Evolutionary conservation across 2,329 filamentous ascomycete species (phyloP).

Genomic region (Thielaviopsis musarum): DNA sequence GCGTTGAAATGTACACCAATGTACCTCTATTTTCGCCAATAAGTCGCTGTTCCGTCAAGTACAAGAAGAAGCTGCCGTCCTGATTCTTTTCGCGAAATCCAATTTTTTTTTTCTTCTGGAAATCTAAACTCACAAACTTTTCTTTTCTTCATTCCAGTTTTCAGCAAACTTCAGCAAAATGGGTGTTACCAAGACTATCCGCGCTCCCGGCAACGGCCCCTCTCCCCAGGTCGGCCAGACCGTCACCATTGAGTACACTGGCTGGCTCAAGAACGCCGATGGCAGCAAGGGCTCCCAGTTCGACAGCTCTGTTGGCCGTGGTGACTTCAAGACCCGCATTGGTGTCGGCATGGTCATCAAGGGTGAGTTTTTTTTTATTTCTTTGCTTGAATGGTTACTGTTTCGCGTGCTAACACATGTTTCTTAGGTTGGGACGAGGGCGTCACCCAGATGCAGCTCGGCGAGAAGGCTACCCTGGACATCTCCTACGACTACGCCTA

Average conservation of each 20-base stretch:
- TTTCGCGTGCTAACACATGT: neutral
- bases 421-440: constrained; percentile 65
- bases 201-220: constrained; percentile 43
- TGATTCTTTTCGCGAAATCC: neutral
- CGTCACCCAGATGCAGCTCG: constrained; percentile 69
- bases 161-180: constrained; percentile 28
- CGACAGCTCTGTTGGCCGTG: constrained; percentile 66
- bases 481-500: constrained; percentile 60
- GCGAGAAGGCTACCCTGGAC: constrained; percentile 74
- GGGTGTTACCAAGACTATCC: constrained; percentile 55
- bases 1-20: neutral
- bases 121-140: neutral
- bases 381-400: neutral
- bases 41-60: neutral
- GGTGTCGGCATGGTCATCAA: constrained; percentile 73
- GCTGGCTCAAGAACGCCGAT: constrained; percentile 56
- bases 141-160: constrained; percentile 5
- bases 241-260: constrained; percentile 83
- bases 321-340: constrained; percentile 61
- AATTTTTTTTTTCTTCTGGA: neutral
- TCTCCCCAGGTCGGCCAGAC: constrained; percentile 49
- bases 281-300: constrained; percentile 64
- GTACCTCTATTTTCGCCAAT: neutral
- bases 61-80: neutral
- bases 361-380: constrained; percentile 35